phyloP scores from a whole-genome alignment of 768 basidiomycete genomes.

The Rhizopogon rudus region DNA sequence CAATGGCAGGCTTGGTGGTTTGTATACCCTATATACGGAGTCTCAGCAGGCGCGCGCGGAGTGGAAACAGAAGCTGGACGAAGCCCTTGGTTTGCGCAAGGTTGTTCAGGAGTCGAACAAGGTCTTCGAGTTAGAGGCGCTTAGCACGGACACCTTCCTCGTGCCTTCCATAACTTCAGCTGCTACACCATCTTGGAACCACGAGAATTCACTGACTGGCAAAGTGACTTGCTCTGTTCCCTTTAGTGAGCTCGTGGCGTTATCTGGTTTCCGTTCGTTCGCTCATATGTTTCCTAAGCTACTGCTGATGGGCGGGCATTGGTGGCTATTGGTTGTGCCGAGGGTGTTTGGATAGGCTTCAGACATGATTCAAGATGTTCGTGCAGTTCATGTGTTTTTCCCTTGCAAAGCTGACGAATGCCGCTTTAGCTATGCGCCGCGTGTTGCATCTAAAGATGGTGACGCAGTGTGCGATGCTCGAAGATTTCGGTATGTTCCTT shows the following conservation, averaged over 20 bases:
- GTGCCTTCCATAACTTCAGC: slow-evolving; percentile 57
- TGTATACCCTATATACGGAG: slow-evolving; percentile 86
- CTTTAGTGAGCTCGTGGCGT: slow-evolving; percentile 52
- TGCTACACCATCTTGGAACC: slow-evolving; percentile 50
- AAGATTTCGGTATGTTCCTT: slow-evolving; percentile 95
- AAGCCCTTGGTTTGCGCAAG: slow-evolving; percentile 79
- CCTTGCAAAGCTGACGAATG: slow-evolving; percentile 4
- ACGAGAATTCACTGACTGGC: slow-evolving; percentile 69
- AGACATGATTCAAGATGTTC: slow-evolving; percentile 82
- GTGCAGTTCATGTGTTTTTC: slow-evolving; percentile 16
- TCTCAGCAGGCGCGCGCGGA: slow-evolving; percentile 67
- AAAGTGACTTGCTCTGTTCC: slow-evolving; percentile 95
- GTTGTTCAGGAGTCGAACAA: slow-evolving; percentile 92
- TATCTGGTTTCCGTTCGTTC: background rate
- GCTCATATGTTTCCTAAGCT: slow-evolving; percentile 36
- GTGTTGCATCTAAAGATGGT: slow-evolving; percentile 93
- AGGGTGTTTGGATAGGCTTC: slow-evolving; percentile 95
- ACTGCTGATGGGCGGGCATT: slow-evolving; percentile 81
- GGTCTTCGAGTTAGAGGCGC: slow-evolving; percentile 88
- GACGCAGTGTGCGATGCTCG: slow-evolving; percentile 92
- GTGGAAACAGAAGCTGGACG: slow-evolving; percentile 88
- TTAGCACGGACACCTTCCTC: slow-evolving; percentile 86
- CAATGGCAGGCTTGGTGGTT: slow-evolving; percentile 82
- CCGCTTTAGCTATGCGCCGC: slow-evolving; percentile 71
- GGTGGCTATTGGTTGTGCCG: slow-evolving; percentile 90